Evolutionary conservation across 108 stramenopile species (phyloP), one percentile per base, ranked within the genome.

Genomic region (Epithemia pelagica): DNA sequence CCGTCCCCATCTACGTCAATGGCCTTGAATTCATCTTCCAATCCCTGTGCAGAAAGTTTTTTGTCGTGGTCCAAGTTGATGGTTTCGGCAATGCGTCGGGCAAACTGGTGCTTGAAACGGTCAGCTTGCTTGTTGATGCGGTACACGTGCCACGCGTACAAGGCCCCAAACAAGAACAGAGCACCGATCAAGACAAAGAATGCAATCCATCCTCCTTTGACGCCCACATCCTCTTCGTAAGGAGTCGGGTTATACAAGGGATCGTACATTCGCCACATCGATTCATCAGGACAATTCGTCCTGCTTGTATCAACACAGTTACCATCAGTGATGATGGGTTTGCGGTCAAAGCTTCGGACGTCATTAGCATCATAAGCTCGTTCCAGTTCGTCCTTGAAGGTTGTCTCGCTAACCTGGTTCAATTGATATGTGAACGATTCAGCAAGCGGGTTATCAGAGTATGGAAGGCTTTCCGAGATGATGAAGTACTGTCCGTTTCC

Each of bases 11-110:
- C 46, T 20, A 54, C 57, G 2, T 53, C 59, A 20, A 75, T 70
- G 5, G 69, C 56, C 51, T 75, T 30, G 54, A 75, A 28, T 52
- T 64, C 69, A 61, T 75, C 62, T 20, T 55, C 55, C 0, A 75
- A 51, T 28, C 57, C 51, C 28, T 70, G 64, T 20, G 46, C 64
- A 0, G 63, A 27, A 29, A 70, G 32, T 27, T 31, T 54, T 28
- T 30, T 15, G 69, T 30, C 0, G 51, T 51, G 24, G 74, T 33
- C 69, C 5, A 75, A 60, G 29, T 22, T 27, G 2, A 75, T 69
- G 25, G 69, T 70, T 2, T 66, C 23, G 33, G 74, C 74, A 19
- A 75, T 65, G 33, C 67, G 69, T 27, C 70, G 62, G 24, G 64
- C 58, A 29, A 74, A 73, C 1, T 67, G 32, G 31, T 64, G 63